Percentiles rank a stretch among this genome's conserved stretches.
These are phyloP conservation scores for Bipolaris bicolor DNA, from an alignment of 2,329 filamentous ascomycete genomes.

Conservation along the genomic window DNA sequence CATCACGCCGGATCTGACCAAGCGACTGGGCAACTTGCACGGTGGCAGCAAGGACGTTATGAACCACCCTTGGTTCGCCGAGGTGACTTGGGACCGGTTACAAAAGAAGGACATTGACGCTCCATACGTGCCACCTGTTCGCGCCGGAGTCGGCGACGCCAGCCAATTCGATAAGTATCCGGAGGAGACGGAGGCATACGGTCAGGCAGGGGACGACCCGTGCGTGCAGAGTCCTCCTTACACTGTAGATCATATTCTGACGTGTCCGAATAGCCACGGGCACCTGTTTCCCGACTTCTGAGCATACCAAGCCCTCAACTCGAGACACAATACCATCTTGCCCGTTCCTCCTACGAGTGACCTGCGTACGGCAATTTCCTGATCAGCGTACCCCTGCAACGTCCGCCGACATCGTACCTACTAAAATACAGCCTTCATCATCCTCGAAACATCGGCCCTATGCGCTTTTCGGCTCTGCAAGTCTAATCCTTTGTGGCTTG, in stretches of 20 bases:
- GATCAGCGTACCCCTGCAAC: slow-evolving; percentile 13
- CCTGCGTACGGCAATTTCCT: slow-evolving; percentile 15
- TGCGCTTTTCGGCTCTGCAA: background rate
- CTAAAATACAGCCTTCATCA: slow-evolving; percentile 5
- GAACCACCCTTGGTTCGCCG: slow-evolving; percentile 93
- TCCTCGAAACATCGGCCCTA: background rate
- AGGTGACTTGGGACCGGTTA: slow-evolving; percentile 96
- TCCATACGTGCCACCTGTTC: slow-evolving; percentile 94
- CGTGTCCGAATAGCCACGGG: slow-evolving; percentile 43
- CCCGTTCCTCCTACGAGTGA: slow-evolving; percentile 10
- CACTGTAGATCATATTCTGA: slow-evolving; percentile 36
- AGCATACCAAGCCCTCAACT: slow-evolving; percentile 12
- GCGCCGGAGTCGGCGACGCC: slow-evolving; percentile 90
- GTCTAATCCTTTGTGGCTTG: background rate
- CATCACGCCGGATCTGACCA: slow-evolving; percentile 93
- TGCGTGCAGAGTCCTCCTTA: slow-evolving; percentile 62
- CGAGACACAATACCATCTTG: slow-evolving; percentile 8
- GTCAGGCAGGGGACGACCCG: slow-evolving; percentile 79
- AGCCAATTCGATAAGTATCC: slow-evolving; percentile 98
- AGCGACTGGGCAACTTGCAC: slow-evolving; percentile 91
- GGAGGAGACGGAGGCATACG: slow-evolving; percentile 94
- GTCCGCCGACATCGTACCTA: slow-evolving; percentile 9
- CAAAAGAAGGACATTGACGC: slow-evolving; percentile 97
- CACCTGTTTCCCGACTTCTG: slow-evolving; percentile 46
- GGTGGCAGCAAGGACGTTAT: slow-evolving; percentile 92